These are phyloP conservation scores for Crucihimalaya himalaica DNA, from an alignment of 345 rosid species.

Conservation along the genomic window DNA sequence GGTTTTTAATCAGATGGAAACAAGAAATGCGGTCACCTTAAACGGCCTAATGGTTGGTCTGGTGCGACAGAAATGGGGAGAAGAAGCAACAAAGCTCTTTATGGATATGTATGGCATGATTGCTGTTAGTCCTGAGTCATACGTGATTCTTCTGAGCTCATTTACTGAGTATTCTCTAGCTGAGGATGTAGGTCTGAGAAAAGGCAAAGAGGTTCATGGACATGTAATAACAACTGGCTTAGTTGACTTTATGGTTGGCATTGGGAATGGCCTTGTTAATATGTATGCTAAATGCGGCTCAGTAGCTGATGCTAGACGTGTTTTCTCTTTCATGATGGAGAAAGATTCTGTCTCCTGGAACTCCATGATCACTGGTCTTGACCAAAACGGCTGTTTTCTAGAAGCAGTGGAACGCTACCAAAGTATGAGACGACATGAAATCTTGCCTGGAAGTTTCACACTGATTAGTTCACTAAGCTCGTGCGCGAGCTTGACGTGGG, in stretches of 20 bases:
- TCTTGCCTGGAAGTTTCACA: constrained; percentile 61
- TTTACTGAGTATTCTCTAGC: constrained; percentile 57
- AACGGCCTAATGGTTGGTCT: constrained; percentile 90
- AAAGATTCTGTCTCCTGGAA: constrained; percentile 93
- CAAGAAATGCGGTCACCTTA: constrained; percentile 69
- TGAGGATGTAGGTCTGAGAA: constrained; percentile 67
- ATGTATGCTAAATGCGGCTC: constrained; percentile 88
- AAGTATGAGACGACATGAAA: constrained; percentile 59
- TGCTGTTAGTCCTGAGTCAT: constrained; percentile 62
- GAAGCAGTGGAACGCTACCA: constrained; percentile 57
- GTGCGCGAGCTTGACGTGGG: constrained; percentile 77
- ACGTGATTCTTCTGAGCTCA: constrained; percentile 69
- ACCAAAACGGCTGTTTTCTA: constrained; percentile 70
- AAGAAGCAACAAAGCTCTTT: constrained; percentile 70
- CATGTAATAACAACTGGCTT: constrained; percentile 59
- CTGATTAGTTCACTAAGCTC: constrained; percentile 85
- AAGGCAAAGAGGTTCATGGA: constrained; percentile 87
- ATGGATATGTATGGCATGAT: constrained; percentile 52
- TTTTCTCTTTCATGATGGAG: constrained; percentile 56
- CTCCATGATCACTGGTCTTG: constrained; percentile 83
- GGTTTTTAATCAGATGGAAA: constrained; percentile 63
- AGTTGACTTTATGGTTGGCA: constrained; percentile 47
- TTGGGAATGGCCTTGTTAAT: constrained; percentile 83
- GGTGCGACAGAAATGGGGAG: constrained; percentile 63
- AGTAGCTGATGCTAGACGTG: constrained; percentile 56